Conservation (phyloP, 2,329 filamentous ascomycete species). For the Macrophomina pseudophaseolina region DNA sequence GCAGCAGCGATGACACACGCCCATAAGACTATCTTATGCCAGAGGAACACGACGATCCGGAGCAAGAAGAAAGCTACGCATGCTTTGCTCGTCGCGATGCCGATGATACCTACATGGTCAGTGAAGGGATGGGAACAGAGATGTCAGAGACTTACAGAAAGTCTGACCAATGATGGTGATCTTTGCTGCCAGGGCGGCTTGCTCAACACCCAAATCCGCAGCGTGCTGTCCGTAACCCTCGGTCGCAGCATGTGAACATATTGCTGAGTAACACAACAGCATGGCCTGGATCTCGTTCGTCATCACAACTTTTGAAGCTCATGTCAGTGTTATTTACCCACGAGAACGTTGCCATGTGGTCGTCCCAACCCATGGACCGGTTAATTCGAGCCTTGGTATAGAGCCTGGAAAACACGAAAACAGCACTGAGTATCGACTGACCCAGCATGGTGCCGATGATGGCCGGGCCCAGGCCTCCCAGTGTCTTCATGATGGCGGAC, state of each 20-base stretch:
- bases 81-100: constrained; percentile 39
- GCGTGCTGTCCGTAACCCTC: constrained; percentile 37
- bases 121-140: not conserved
- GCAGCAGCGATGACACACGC: constrained; percentile 37
- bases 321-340: not conserved
- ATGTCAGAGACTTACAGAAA: constrained; percentile 30
- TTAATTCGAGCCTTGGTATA: constrained; percentile 39
- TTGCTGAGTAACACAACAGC: constrained; percentile 36
- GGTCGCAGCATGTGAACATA: constrained; percentile 34
- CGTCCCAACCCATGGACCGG: constrained; percentile 38
- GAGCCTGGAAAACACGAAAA: constrained; percentile 36
- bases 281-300: constrained; percentile 30
- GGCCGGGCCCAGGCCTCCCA: constrained; percentile 12
- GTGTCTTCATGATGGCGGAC: constrained; percentile 11
- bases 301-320: not conserved
- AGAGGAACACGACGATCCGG: constrained; percentile 37
- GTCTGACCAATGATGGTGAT: constrained; percentile 40
- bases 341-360: constrained; percentile 34
- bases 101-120: constrained; percentile 31
- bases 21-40: constrained; percentile 40
- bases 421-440: constrained; percentile 34
- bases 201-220: constrained; percentile 31
- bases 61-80: constrained; percentile 40
- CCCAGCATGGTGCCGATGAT: constrained; percentile 36
- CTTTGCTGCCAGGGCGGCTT: constrained; percentile 40